Evolutionary conservation across 176 grass and related monocot genomes (phyloP), one percentile per base, ranked within the genome.

Genomic region (Melocanna baccifera): DNA sequence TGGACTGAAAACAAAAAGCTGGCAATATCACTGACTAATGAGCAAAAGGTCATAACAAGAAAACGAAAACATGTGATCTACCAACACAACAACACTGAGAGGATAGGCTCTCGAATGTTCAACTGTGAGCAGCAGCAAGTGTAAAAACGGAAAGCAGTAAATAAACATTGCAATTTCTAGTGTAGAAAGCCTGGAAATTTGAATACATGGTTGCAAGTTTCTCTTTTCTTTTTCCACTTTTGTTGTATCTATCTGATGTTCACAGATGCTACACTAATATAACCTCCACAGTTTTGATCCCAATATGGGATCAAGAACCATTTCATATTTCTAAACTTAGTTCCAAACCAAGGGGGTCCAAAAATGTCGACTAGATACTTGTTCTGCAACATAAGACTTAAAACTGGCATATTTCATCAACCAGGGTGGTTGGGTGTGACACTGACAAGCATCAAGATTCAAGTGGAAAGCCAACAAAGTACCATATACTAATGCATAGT

Each of bases 321-420:
- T 0, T 4, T 57, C 36, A 30, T 59, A 79, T 2, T 56, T 83
- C 13, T 36, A 45, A 56, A 46, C 32, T 32, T 64, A 56, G 76
- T 32, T 37, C 65, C 22, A 56, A 6, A 46, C 19, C 78, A 36
- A 39, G 12, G 45, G 39, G 36, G 5, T 48, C 0, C 16, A 55
- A 59, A 81, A 25, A 75, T 87, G 50, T 47, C n/a, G 29, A 82
- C 5, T 73, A 10, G 52, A 62, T 34, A 72, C 48, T 36, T 70
- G 57, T 47, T 67, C 13, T 30, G 20, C 14, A 22, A 36, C 42
- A 58, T 56, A 58, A 48, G 79, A 32, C 78, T 74, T 69, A 69
- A 67, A 41, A 57, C 43, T 23, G 22, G 40, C 10, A 61, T 68
- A 47, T 42, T 69, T 69, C 22, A 36, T 57, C 22, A 56, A 67